Percentiles rank a stretch among this genome's conserved stretches.
phyloP scores from a whole-genome alignment of 352 stramenopile genomes.

The Phytophthora macrochlamydospora region DNA sequence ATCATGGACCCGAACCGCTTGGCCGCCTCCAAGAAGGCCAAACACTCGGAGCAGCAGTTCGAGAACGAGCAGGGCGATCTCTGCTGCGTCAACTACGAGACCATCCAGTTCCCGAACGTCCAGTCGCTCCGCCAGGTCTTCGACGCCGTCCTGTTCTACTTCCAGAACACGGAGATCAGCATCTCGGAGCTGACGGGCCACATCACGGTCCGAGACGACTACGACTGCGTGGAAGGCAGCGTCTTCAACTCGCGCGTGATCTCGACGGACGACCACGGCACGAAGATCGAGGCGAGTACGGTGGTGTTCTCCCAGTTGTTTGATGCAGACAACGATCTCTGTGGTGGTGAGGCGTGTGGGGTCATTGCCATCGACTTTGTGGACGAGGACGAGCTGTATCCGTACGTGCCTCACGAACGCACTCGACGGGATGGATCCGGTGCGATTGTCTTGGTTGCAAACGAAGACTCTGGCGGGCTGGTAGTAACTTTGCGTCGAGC shows the following conservation, averaged over 20 bases:
- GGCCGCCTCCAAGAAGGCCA: constrained; percentile 17
- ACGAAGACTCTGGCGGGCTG: constrained; percentile 1
- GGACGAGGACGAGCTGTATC: constrained; percentile 47
- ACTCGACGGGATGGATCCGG: constrained; percentile 13
- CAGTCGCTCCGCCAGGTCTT: constrained; percentile 45
- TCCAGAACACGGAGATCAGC: constrained; percentile 63
- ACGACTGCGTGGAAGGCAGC: constrained; percentile 44
- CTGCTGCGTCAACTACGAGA: constrained; percentile 24
- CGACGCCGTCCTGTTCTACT: constrained; percentile 58
- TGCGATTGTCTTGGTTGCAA: constrained; percentile 4
- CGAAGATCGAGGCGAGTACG: constrained; percentile 50
- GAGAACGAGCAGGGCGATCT: constrained; percentile 30
- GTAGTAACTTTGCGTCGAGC: constrained; percentile 28
- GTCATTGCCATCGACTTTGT: constrained; percentile 44
- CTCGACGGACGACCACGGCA: constrained; percentile 34
- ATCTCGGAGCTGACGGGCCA: constrained; percentile 60
- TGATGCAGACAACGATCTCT: constrained; percentile 16
- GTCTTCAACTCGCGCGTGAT: constrained; percentile 56
- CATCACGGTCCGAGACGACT: constrained; percentile 64
- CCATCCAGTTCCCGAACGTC: constrained; percentile 32
- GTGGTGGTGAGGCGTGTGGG: constrained; percentile 37
- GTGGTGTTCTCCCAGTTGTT: constrained; percentile 41
- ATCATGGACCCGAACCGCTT: constrained; percentile 13
- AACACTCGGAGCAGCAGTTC: constrained; percentile 29
- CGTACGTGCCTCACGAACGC: constrained; percentile 24